Evolutionary conservation across 257 asterid species (phyloP), one percentile per base, ranked within the genome.

Genomic region (Schizonepeta tenuifolia): DNA sequence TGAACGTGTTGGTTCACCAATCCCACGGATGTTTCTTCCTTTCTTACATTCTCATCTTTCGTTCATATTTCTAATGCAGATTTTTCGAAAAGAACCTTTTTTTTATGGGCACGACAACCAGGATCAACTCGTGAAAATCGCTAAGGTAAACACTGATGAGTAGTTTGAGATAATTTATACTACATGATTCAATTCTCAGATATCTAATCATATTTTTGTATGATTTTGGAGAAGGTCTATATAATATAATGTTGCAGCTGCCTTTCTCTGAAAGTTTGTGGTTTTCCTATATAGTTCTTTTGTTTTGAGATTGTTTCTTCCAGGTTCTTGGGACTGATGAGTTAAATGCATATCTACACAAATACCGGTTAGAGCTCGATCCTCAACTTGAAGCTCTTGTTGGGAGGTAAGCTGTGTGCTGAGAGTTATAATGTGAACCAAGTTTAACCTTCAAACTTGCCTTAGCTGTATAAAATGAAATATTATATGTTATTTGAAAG

Each of bases 251-350:
- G 61, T 33, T 50, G 17, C 26, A 3, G 35, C n/a, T 54, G 60
- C 5, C 38, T n/a, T 20, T 80, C 46, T 17, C 66, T 6, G 35
- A 54, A 72, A 61, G 28, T 21, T 50, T 51, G 4, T 26, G 58
- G 21, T 7, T 28, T 14, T 26, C 24, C 55, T 31, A 15, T 41
- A 31, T 41, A 40, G 38, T 3, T 68, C 69, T 51, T 67, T 74
- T 87, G 73, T 72, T 63, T 31, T 61, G 65, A 21, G 21, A 28
- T 68, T 79, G 21, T 69, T 67, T 82, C 44, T 58, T 78, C 9
- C 83, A 90, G 97, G 97, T 93, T 54, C 95, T 93, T 81, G 98
- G 98, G 65, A 90, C 98, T 24, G 96, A 93, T 81, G 96, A 90
- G 80, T 72, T 93, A 87, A 93, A 88, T 74, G 95, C 97, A 24